Evolutionary conservation across 2,329 filamentous ascomycete species (phyloP), one percentile per base, ranked within the genome.

Genomic region (Aspergillus ochraceus): DNA sequence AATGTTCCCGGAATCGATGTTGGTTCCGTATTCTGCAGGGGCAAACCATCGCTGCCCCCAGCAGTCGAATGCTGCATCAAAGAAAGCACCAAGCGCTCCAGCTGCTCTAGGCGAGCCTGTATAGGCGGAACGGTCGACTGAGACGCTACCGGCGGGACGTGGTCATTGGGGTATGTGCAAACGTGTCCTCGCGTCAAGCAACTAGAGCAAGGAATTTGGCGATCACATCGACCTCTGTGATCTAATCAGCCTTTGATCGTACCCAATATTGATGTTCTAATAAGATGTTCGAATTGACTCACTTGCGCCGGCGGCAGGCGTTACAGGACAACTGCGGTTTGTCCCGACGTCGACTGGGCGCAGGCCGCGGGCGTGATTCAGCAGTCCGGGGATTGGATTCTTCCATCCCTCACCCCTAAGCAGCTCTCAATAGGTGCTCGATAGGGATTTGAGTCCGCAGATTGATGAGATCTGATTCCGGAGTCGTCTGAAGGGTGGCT

Each of bases 71-170:
- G 39, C 5, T 46, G 24, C 72, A 81, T 84, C 56, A 86, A 68
- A 14, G 82, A 83, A 55, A 85, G 75, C 52, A 86, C 84, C 60
- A 86, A 74, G 60, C 80, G 80, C 73, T 86, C 84, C 53, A 86
- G 76, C 58, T 83, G 78, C 66, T 83, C 81, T 66, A 86, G 82
- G 62, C 83, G 81, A 68, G 83, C 84, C 74, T 86, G 83, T 78
- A 84, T 83, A 63, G 49, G 81, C 78, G 59, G 78, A 76, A 51
- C 76, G 73, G 59, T 69, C 64, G 53, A 61, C 30, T 32, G 30
- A 71, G 67, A 67, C 49, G 46, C 70, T 76, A 49, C 80, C 79
- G 26, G 30, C 54, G 42, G 45, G 10, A 12, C 30, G 32, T 19
- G 30, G 45, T 30, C 6, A 19, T 45, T 51, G 29, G 54, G 17